Evolutionary conservation across 176 grass and related monocot genomes (phyloP).

Genomic region (Musa schizocarpa): DNA sequence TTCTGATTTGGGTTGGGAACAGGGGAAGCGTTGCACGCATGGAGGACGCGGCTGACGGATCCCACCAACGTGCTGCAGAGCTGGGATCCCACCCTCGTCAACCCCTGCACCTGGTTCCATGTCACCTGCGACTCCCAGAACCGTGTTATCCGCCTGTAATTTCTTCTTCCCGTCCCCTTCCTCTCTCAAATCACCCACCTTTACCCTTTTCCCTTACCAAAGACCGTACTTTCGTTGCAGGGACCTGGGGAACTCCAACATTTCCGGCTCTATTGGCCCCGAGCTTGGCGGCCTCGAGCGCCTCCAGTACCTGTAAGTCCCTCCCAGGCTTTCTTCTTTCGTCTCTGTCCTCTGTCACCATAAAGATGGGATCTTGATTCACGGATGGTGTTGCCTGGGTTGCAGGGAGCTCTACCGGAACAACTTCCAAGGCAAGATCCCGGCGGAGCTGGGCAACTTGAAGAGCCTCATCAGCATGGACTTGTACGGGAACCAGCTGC

Average conservation of each 20-base stretch:
- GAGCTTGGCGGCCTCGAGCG: slow-evolving; percentile 76
- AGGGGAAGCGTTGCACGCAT: slow-evolving; percentile 76
- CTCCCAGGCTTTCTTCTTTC: slow-evolving; percentile 4
- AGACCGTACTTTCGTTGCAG: slow-evolving; percentile 27
- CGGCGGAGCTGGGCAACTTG: slow-evolving; percentile 68
- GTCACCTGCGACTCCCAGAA: slow-evolving; percentile 66
- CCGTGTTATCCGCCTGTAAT: slow-evolving; percentile 82
- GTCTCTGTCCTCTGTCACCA: slow-evolving; percentile 3
- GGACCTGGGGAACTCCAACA: slow-evolving; percentile 94
- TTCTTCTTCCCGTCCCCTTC: not conserved
- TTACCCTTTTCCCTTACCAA: not conserved
- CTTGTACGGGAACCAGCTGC: slow-evolving; percentile 68
- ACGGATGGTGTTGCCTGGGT: slow-evolving; percentile 5
- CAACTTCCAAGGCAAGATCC: slow-evolving; percentile 63
- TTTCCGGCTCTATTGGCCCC: slow-evolving; percentile 72
- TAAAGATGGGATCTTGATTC: slow-evolving; percentile 9
- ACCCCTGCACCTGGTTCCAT: slow-evolving; percentile 99
- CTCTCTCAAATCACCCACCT: not conserved
- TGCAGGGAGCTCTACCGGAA: slow-evolving; percentile 88
- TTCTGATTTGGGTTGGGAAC: slow-evolving; percentile 3
- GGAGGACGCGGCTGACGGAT: slow-evolving; percentile 58
- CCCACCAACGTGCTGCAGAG: slow-evolving; percentile 92
- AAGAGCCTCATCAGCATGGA: slow-evolving; percentile 96
- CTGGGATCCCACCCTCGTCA: slow-evolving; percentile 92
- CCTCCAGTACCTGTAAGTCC: slow-evolving; percentile 70